Evolutionary conservation across 768 basidiomycete genomes (phyloP), one percentile per base, ranked within the genome.

Genomic region (Lentinus brumalis): DNA sequence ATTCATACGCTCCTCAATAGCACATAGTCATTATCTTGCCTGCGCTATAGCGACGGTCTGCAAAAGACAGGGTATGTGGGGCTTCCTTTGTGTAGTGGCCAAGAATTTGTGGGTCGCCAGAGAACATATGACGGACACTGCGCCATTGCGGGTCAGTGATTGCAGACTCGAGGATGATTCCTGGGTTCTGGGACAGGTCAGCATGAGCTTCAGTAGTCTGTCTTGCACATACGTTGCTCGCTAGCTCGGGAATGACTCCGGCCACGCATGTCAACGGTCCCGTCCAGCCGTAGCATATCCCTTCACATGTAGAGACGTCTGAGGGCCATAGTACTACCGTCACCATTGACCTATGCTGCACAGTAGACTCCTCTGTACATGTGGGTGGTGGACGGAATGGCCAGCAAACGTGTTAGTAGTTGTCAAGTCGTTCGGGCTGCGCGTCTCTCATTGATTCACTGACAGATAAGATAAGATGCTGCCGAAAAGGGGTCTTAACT

Each of bases 281-380:
- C 8, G 72, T 61, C 87, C 87, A 89, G 10, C 87, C 87, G 66
- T 86, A 88, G 63, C 80, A 79, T 54, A 83, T 77, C 2, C 86
- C 85, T 21, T 69, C 49, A 50, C 71, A 63, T 29, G 44, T 38
- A 8, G 46, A 5, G 29, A 81, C 72, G 67, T 85, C 83, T 30
- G 71, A 68, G 32, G 87, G 87, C 86, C 86, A 88, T 67, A 88
- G 39, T 14, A 57, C 54, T 5, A 44, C 46, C 2, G 44, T 31
- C 6, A 30, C n/a, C 50, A 45, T 45, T 45, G 44, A 45, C 21
- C 44, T 10, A 15, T 45, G 7, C 35, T 35, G 35, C 35, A 35
- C 7, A 35, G 7, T 35, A 35, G 11, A 35, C 7, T 11, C 11
- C 35, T 6, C 35, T 35, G 11, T 7, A 35, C 35, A 7, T 35